These are phyloP conservation scores for Komagataella kurtzmanii DNA, from an alignment of 805 yeast genomes.

Conservation along the genomic window DNA sequence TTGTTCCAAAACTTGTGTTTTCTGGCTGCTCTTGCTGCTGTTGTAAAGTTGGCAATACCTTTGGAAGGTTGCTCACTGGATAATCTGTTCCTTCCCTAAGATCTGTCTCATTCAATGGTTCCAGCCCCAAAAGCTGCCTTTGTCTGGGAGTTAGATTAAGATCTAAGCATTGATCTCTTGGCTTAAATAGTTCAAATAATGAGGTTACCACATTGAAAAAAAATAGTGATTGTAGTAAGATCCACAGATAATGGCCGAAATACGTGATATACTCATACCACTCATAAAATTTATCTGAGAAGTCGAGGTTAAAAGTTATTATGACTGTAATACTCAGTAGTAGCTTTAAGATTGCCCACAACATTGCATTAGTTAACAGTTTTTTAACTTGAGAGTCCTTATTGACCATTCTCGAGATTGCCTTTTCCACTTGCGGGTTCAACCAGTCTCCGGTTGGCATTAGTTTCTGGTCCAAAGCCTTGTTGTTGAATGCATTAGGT, in stretches of 20 bases:
- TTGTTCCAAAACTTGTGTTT: not conserved
- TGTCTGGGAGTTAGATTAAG: conserved; percentile 33
- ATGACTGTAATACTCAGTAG: conserved; percentile 17
- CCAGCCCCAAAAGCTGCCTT: conserved; percentile 30
- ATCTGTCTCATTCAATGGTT: conserved; percentile 3
- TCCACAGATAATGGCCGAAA: conserved; percentile 7
- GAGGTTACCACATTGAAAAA: conserved; percentile 16
- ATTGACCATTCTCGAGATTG: conserved; percentile 29
- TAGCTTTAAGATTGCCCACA: conserved; percentile 8
- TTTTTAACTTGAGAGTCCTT: conserved; percentile 22
- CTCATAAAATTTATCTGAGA: not conserved
- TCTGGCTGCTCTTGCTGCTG: not conserved
- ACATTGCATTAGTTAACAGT: conserved; percentile 16
- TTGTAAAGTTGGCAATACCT: not conserved
- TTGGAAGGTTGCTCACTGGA: not conserved
- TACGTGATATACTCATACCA: conserved; percentile 6
- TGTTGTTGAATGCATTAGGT: not conserved
- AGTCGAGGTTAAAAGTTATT: conserved; percentile 8
- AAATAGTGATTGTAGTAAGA: conserved; percentile 7
- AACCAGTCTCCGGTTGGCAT: conserved; percentile 17
- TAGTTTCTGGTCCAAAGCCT: not conserved
- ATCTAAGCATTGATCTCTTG: conserved; percentile 37
- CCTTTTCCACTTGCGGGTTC: conserved; percentile 28
- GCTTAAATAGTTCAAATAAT: conserved; percentile 18
- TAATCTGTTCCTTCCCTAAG: not conserved